Conservation (phyloP, 2,329 filamentous ascomycete species). For the Botrytis medusae region DNA sequence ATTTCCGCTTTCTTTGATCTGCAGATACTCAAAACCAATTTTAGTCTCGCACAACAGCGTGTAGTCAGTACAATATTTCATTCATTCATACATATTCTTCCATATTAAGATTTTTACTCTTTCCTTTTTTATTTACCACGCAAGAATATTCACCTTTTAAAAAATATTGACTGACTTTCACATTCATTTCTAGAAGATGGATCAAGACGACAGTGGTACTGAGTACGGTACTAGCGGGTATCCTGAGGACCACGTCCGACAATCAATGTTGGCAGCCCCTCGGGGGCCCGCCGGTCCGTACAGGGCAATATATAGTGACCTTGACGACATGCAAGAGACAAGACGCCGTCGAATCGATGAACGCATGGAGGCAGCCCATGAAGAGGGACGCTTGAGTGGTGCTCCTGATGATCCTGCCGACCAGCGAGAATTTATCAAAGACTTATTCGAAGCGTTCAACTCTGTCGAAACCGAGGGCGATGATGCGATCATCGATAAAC, state of each 20-base stretch:
- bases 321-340: neutral
- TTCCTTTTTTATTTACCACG: neutral
- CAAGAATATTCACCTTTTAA: conserved; percentile 4
- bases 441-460: conserved; percentile 28
- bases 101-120: neutral
- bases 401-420: neutral
- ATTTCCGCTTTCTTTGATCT: neutral
- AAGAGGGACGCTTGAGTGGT: neutral
- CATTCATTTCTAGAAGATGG: neutral
- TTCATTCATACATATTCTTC: neutral
- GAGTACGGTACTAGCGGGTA: neutral
- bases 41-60: neutral
- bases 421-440: conserved; percentile 17
- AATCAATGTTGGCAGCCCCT: neutral
- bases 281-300: neutral
- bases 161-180: neutral
- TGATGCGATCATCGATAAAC: conserved; percentile 29
- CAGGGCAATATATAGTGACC: conserved; percentile 6
- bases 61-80: neutral
- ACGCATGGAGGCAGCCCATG: neutral
- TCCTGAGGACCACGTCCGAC: neutral
- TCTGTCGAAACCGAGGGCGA: conserved; percentile 13
- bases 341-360: neutral
- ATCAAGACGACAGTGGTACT: neutral
- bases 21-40: neutral